phyloP scores from a whole-genome alignment of 164 flowering plant genomes.

The Vitis riparia region DNA sequence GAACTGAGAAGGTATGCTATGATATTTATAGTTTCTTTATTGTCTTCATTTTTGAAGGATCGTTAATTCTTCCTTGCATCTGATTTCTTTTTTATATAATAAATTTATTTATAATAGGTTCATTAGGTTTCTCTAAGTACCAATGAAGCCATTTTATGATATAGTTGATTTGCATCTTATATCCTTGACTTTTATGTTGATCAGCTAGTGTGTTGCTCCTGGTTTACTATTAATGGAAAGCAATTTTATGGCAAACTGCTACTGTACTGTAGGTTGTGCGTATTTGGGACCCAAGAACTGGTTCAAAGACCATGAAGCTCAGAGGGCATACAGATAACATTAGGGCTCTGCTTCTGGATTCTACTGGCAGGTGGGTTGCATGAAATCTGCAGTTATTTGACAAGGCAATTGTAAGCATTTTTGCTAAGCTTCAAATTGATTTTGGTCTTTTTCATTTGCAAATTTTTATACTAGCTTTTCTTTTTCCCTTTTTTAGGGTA shows the following conservation, averaged over 20 bases:
- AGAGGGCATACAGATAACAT: conserved; percentile 97
- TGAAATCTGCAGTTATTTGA: not conserved
- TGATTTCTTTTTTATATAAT: no score
- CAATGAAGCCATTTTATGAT: no score
- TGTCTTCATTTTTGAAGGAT: not conserved
- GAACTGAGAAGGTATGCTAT: conserved; percentile 87
- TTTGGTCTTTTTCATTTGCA: not conserved
- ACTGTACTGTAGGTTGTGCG: conserved; percentile 74
- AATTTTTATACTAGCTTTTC: not conserved
- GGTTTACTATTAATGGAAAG: no score
- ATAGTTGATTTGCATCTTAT: no score
- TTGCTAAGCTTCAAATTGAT: no score
- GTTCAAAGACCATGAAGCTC: conserved; percentile 90
- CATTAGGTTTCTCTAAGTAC: no score
- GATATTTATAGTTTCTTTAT: conserved; percentile 10
- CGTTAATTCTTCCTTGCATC: no score
- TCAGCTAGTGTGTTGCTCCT: no score
- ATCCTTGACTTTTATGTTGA: no score
- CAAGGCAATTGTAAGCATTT: no score
- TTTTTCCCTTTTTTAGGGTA: no score
- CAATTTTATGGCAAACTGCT: not conserved
- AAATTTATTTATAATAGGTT: no score
- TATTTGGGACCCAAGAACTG: conserved; percentile 97
- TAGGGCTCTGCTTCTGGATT: conserved; percentile 85
- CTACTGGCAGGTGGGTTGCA: conserved; percentile 83